phyloP scores from a whole-genome alignment of 2,329 filamentous ascomycete genomes.

The Acrocalymma vagum region DNA sequence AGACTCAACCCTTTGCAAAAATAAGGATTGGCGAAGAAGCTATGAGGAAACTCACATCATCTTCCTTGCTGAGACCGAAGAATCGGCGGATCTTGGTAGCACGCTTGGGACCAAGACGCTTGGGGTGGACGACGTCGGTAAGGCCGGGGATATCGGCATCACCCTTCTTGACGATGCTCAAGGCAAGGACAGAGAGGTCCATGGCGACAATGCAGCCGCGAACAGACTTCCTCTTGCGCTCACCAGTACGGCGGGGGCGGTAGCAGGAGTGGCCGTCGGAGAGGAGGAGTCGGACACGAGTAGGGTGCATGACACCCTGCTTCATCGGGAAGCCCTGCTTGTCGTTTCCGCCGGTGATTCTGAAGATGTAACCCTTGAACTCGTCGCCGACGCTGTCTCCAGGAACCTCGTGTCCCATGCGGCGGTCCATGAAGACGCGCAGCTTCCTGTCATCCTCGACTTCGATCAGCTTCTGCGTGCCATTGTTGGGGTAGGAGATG shows the following conservation, averaged over 20 bases:
- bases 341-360: conserved; percentile 99
- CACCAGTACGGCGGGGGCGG: conserved; percentile 94
- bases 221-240: conserved; percentile 99
- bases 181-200: conserved; percentile 93
- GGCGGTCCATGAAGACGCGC: conserved; percentile 98
- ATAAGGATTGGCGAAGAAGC: conserved; percentile 71
- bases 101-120: conserved; percentile 99
- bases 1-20: conserved; percentile 56
- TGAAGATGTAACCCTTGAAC: conserved; percentile 99
- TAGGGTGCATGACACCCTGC: conserved; percentile 99
- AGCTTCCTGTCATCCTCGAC: conserved; percentile 99
- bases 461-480: conserved; percentile 99
- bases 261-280: conserved; percentile 98
- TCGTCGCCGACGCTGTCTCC: conserved; percentile 97
- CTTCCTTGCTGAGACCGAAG: conserved; percentile 99
- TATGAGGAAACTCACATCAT: conserved; percentile 87
- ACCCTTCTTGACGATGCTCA: conserved; percentile 97
- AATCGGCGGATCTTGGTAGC: conserved; percentile 99
- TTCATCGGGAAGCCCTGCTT: conserved; percentile 99
- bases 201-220: conserved; percentile 98
- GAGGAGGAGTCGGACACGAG: conserved; percentile 97
- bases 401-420: conserved; percentile 91
- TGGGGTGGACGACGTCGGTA: conserved; percentile 97
- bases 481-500: conserved; percentile 95
- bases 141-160: conserved; percentile 93